Base-by-base conservation (phyloP, 345 rosid genomes). In the Gossypium stocksii region DNA sequence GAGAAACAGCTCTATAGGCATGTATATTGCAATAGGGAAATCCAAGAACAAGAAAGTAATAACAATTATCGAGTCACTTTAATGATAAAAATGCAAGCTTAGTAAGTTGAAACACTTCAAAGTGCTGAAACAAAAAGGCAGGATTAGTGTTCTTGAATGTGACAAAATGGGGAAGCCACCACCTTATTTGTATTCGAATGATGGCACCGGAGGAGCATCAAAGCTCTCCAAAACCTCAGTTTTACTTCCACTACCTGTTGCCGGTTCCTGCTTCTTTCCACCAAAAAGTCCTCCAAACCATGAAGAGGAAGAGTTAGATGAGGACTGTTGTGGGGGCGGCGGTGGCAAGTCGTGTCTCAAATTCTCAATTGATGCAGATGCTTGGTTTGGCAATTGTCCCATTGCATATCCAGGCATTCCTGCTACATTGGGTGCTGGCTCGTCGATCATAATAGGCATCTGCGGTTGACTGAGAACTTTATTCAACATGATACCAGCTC, bases 141-240 rank as follows among this genome's bases (percentile, higher is more conserved):
- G 43, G 57, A 27, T 25, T 49, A 15, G 7, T 49, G 57, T 2
- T 25, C 14, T 4, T 25, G 17, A 14, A 44, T 4, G 45, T 17
- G 20, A 16, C 59, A 51, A 27, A 69, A 51, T 51, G 54, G 66
- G 44, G 22, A 14, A 23, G 20, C 34, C 53, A 23, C 29, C 54
- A 67, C 41, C 76, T 87, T 80, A 91, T 88, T 89, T 91, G 83
- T 83, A 89, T 65, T 91, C 92, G 62, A 81, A 91, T 17, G 80
- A 84, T 23, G 97, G 97, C 65, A 89, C 93, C 0, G 89, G 93
- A 57, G 97, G 97, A 11, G 97, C 93, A 81, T 91, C 97, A 67
- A 88, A 91, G 79, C 93, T 91, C 85, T 91, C 97, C 73, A 91
- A 79, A 69, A 89, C 83, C 77, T 87, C 83, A 0, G 93, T 82